A percentile compares a stretch with the other conserved stretches of the same genome.
Conservation (phyloP, 345 rosid species). For the Abelmoschus esculentus region DNA sequence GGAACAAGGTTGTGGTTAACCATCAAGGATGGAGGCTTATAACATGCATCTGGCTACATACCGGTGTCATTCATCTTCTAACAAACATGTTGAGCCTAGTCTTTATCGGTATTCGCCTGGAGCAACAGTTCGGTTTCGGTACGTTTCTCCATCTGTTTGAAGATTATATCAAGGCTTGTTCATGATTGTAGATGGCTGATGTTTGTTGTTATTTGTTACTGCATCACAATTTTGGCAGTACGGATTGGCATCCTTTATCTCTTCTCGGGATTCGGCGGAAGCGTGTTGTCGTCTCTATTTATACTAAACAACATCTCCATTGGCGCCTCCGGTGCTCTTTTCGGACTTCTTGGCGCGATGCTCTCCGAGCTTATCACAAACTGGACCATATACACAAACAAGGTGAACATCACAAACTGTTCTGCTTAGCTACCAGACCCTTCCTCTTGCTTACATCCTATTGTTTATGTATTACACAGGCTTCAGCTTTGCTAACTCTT, state of each 20-base stretch:
- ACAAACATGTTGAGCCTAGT: conserved; percentile 76
- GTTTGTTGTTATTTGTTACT: not conserved
- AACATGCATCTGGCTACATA: conserved; percentile 90
- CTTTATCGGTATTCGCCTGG: conserved; percentile 86
- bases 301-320: conserved; percentile 56
- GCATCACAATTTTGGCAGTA: conserved; percentile 36
- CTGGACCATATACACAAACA: conserved; percentile 78
- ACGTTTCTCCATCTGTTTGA: conserved; percentile 11
- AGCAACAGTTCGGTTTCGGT: conserved; percentile 94
- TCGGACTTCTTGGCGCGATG: conserved; percentile 98
- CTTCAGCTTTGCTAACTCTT: conserved; percentile 78
- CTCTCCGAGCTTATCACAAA: conserved; percentile 81
- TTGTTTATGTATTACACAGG: conserved; percentile 28
- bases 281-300: conserved; percentile 64
- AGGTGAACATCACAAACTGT: conserved; percentile 32
- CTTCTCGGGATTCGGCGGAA: conserved; percentile 74
- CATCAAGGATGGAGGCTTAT: conserved; percentile 88
- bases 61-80: conserved; percentile 73
- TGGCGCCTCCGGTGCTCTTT: conserved; percentile 95
- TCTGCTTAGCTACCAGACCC: not conserved
- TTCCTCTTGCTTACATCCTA: not conserved
- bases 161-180: not conserved
- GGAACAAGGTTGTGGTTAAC: conserved; percentile 53
- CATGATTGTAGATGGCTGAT: not conserved
- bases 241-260: conserved; percentile 65